phyloP scores from a whole-genome alignment of 2,329 filamentous ascomycete genomes.

The Fusarium pseudograminearum region DNA sequence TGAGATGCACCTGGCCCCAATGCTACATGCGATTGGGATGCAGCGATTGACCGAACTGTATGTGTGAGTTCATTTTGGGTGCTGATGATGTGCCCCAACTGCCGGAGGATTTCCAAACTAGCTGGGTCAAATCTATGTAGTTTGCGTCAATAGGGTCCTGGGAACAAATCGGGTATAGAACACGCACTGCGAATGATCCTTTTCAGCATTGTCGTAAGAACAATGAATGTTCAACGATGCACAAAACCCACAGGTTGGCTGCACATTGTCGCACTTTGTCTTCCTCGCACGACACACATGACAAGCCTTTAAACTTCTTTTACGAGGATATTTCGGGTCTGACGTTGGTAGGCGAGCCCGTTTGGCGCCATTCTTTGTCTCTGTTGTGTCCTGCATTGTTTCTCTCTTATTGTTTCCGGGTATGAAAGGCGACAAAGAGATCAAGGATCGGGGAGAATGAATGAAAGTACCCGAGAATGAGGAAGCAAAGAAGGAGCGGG shows the following conservation, averaged over 20 bases:
- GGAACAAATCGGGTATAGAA: not conserved
- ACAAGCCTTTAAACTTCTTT: slow-evolving; percentile 53
- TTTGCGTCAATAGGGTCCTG: not conserved
- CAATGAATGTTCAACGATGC: slow-evolving; percentile 50
- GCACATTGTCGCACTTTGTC: slow-evolving; percentile 55
- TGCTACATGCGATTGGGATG: not conserved
- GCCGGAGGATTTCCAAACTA: slow-evolving; percentile 51
- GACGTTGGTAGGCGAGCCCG: slow-evolving; percentile 31
- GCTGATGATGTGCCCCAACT: slow-evolving; percentile 39
- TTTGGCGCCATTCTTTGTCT: slow-evolving; percentile 23
- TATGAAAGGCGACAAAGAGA: not conserved
- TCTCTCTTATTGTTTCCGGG: not conserved
- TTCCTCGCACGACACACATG: slow-evolving; percentile 53
- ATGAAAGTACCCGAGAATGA: slow-evolving; percentile 22
- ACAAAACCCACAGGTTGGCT: slow-evolving; percentile 54
- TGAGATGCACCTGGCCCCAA: not conserved
- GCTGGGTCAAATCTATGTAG: slow-evolving; percentile 51
- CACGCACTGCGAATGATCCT: slow-evolving; percentile 47
- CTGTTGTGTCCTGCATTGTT: not conserved
- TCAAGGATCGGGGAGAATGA: slow-evolving; percentile 35
- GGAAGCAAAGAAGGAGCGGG: not conserved
- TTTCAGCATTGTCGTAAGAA: slow-evolving; percentile 48
- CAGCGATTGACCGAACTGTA: slow-evolving; percentile 29
- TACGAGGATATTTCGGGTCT: slow-evolving; percentile 47
- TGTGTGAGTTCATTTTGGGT: slow-evolving; percentile 40